A percentile compares a stretch with the other conserved stretches of the same genome.
phyloP scores from a whole-genome alignment of 2,329 filamentous ascomycete genomes.

The Apiospora aurea region DNA sequence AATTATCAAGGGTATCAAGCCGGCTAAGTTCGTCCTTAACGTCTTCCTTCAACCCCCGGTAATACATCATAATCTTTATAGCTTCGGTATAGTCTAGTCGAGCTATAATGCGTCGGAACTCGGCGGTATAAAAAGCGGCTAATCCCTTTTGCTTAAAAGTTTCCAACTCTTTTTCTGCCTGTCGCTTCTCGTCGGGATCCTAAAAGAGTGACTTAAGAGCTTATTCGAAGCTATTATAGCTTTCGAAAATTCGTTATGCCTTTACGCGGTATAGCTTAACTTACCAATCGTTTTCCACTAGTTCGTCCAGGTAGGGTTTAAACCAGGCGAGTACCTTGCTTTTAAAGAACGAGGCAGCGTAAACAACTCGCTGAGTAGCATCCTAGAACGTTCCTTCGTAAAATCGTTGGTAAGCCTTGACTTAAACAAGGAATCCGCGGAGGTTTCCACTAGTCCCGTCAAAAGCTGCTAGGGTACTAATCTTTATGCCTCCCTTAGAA shows the following conservation, averaged over 20 bases:
- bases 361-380: neutral
- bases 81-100: too few relatives aligned
- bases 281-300: neutral
- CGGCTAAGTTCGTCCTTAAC: too few relatives aligned
- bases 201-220: neutral
- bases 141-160: neutral
- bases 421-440: neutral
- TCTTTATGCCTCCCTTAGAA: neutral
- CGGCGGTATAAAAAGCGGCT: neutral
- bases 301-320: neutral
- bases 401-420: neutral
- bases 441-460: too few relatives aligned
- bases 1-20: too few relatives aligned
- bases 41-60: too few relatives aligned
- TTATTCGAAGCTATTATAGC: neutral
- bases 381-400: neutral
- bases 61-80: too few relatives aligned
- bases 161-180: neutral
- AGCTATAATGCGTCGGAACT: neutral
- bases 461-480: neutral
- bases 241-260: neutral
- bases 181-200: neutral
- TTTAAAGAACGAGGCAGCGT: too few relatives aligned
- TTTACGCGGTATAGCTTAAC: too few relatives aligned
- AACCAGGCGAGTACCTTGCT: neutral